Percentiles rank a stretch among this genome's conserved stretches.
phyloP scores from a whole-genome alignment of 2,329 filamentous ascomycete species.

The Pseudogymnoascus sp. region DNA sequence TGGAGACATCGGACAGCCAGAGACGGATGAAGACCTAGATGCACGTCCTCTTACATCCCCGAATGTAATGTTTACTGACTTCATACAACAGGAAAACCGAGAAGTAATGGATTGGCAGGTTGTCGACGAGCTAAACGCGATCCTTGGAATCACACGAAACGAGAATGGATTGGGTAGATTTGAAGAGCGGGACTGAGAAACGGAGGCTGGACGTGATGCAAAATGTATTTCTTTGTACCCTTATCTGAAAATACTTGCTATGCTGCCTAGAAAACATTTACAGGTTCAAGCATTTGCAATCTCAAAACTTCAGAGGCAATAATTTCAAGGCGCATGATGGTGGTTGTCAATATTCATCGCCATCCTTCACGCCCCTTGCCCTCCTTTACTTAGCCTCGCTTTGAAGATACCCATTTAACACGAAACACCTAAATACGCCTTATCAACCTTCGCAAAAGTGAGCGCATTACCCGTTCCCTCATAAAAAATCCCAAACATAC shows the following conservation, averaged over 20 bases:
- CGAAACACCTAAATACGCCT: neutral
- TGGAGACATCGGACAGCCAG: neutral
- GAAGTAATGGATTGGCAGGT: too few relatives aligned
- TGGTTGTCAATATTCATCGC: neutral
- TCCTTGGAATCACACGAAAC: too few relatives aligned
- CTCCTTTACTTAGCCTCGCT: neutral
- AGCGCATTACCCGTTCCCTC: neutral
- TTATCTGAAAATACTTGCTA: too few relatives aligned
- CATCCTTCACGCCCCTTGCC: neutral
- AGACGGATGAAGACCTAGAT: neutral
- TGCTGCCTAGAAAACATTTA: neutral
- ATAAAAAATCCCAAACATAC: slow-evolving; percentile 2
- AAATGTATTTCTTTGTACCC: too few relatives aligned
- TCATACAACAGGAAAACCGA: too few relatives aligned
- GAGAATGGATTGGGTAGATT: too few relatives aligned
- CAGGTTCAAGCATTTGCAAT: neutral
- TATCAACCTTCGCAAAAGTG: neutral
- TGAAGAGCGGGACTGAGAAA: too few relatives aligned
- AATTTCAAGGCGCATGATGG: neutral
- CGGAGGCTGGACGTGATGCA: too few relatives aligned
- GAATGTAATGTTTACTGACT: neutral
- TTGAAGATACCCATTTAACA: neutral
- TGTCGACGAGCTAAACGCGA: too few relatives aligned
- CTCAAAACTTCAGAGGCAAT: neutral
- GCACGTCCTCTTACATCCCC: neutral